Evolutionary conservation across 2,329 filamentous ascomycete species (phyloP).

Genomic region (Pseudogymnoascus sp.): DNA sequence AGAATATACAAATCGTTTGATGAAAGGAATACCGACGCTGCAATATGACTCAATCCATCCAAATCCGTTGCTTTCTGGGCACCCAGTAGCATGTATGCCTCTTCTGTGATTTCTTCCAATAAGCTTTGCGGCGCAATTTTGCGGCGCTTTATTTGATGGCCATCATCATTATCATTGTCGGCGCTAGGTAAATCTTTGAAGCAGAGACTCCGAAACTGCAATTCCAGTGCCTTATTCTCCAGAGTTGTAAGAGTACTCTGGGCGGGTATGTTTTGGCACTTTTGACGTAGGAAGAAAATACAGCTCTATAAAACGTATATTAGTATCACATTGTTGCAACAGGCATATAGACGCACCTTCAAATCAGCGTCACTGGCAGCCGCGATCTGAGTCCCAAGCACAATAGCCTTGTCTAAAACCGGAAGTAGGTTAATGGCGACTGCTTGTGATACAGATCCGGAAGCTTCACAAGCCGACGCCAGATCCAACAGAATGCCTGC

Average conservation of each 20-base stretch:
- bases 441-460: constrained; percentile 19
- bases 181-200: constrained; percentile 10
- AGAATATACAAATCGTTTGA: constrained; percentile 1
- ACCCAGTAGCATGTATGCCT: constrained; percentile 30
- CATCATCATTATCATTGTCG: constrained; percentile 8
- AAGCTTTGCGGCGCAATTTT: constrained; percentile 28
- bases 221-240: constrained; percentile 19
- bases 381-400: background rate
- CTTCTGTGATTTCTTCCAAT: constrained; percentile 30
- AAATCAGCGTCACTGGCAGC: constrained; percentile 1
- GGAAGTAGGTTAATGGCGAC: constrained; percentile 21
- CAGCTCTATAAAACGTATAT: constrained; percentile 15
- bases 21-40: constrained; percentile 38
- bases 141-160: constrained; percentile 22
- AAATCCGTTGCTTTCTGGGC: constrained; percentile 29
- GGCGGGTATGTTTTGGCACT: constrained; percentile 14
- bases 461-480: constrained; percentile 17
- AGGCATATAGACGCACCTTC: background rate
- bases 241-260: constrained; percentile 13
- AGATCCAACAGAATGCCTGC: constrained; percentile 22
- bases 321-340: background rate
- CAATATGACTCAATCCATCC: constrained; percentile 34
- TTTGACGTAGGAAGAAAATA: constrained; percentile 15
- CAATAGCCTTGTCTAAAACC: background rate
- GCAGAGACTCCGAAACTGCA: constrained; percentile 20